These are phyloP conservation scores for Sarcomyxa edulis DNA, from an alignment of 768 basidiomycete genomes.

Conservation along the genomic window DNA sequence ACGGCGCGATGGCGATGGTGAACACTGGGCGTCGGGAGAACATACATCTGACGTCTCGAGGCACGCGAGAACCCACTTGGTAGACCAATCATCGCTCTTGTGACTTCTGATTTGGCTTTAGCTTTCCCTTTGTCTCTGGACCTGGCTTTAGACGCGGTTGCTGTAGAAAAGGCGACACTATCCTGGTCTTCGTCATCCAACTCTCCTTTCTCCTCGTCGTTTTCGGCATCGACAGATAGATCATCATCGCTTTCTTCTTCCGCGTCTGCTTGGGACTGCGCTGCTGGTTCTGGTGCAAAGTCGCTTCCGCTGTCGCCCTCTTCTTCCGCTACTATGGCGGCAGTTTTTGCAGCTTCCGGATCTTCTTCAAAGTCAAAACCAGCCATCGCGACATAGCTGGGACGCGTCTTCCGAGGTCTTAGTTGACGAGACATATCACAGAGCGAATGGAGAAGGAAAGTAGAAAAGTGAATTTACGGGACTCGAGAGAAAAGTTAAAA, in stretches of 20 bases:
- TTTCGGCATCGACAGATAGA: conserved; percentile 11
- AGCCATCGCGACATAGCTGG: conserved; percentile 41
- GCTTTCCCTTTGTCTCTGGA: conserved; percentile 23
- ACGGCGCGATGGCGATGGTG: conserved; percentile 72
- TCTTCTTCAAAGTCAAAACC: conserved; percentile 27
- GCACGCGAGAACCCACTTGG: conserved; percentile 24
- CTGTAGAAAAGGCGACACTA: too few species aligned
- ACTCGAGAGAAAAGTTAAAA: too few species aligned
- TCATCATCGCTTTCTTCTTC: conserved; percentile 20
- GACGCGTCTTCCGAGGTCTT: conserved; percentile 47
- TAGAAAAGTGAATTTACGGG: too few species aligned
- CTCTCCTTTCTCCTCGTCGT: conserved; percentile 12
- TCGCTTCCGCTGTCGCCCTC: conserved; percentile 47
- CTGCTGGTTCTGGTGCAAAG: conserved; percentile 42
- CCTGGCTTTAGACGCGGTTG: conserved; percentile 13
- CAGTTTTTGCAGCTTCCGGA: conserved; percentile 17
- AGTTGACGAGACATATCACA: conserved; percentile 47
- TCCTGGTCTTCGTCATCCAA: conserved; percentile 16
- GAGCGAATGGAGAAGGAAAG: too few species aligned
- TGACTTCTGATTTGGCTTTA: too few species aligned
- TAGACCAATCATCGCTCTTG: too few species aligned
- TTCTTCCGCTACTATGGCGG: conserved; percentile 22
- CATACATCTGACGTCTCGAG: conserved; percentile 47
- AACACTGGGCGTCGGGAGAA: conserved; percentile 57
- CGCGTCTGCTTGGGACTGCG: conserved; percentile 15